Evolutionary conservation across 2,329 filamentous ascomycete species (phyloP), one percentile per base, ranked within the genome.

Genomic region (Ophiostoma ips): DNA sequence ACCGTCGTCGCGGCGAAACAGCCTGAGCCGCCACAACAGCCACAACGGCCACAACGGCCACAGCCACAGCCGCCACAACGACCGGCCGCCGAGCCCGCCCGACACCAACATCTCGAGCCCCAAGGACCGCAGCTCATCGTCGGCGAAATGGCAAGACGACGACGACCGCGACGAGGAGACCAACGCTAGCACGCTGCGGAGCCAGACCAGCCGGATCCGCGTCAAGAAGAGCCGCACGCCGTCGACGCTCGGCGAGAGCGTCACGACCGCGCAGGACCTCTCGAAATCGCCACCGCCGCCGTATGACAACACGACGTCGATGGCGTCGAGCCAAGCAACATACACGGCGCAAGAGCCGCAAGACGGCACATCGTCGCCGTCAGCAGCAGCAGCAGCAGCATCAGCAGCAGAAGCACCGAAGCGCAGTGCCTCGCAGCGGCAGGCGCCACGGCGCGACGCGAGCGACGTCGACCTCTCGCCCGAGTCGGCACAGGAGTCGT

Each of bases 71-170:
- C 52, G 41, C 12, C 52, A 64, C 58, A 67, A 72, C 56, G 67
- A 66, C 48, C 67, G 77, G 55, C 73, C 78, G n/a, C 77, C 76
- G 3, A 82, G 74, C 49, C 79, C 79, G 1, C 79, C 78, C 2
- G 78, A 81, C 55, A 83, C 79, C 4, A 78, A 81, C 52, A 55
- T 80, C 16, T 75, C 75, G 2, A 69, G 66, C 46, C 63, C 66
- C 50, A 68, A 66, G 57, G 67, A 70, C 30, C n/a, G 24, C 16
- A n/a, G 24, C 10, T 13, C 24, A 6, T 31, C n/a, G n/a, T n/a
- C n/a, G n/a, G n/a, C 28, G 6, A 45, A 45, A 16, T 31, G 41
- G 24, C 24, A 31, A 16, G 41, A 45, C 9, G 43, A 38, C 9
- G 37, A 38, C 10, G 31, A 57, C 12, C 40, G 36, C 5, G 45